Evolutionary conservation across 306 rosid genomes (phyloP).

Genomic region (Hippophae tibetana): DNA sequence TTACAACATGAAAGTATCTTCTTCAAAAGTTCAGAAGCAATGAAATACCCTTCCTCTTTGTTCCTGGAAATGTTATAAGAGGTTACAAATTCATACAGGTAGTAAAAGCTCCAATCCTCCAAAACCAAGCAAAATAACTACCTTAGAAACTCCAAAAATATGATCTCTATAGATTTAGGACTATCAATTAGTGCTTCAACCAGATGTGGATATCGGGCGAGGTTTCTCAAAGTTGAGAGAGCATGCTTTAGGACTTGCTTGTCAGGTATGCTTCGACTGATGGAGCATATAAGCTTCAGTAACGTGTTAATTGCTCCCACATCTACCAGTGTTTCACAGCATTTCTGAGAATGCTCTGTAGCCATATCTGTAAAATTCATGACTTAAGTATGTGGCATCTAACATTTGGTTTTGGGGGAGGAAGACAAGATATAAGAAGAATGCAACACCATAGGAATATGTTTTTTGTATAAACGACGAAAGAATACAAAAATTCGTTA

Average conservation of each 20-base stretch:
- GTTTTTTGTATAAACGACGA: too few relatives aligned
- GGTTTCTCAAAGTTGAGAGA: constrained; percentile 70
- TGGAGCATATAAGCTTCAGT: constrained; percentile 59
- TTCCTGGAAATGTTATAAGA: constrained; percentile 40
- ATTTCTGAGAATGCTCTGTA: constrained; percentile 71
- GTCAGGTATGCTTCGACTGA: constrained; percentile 88
- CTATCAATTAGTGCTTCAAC: constrained; percentile 48
- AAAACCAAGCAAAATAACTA: constrained; percentile 13
- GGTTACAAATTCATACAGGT: neutral
- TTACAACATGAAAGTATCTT: constrained; percentile 44
- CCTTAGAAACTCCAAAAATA: constrained; percentile 66
- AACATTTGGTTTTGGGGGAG: too few relatives aligned
- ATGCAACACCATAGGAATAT: too few relatives aligned
- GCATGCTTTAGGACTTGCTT: constrained; percentile 69
- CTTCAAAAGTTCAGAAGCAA: constrained; percentile 65
- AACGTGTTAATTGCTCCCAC: constrained; percentile 70
- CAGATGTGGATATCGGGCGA: constrained; percentile 69
- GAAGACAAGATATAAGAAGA: too few relatives aligned
- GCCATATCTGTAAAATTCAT: constrained; percentile 51
- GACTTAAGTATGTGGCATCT: too few relatives aligned
- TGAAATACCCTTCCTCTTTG: constrained; percentile 72
- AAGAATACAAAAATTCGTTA: too few relatives aligned
- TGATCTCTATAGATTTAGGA: constrained; percentile 41
- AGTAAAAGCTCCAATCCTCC: neutral
- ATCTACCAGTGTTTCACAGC: constrained; percentile 80